Evolutionary conservation across 1,284 basidiomycete species (phyloP).

Genomic region (Microbotryum scabiosae): DNA sequence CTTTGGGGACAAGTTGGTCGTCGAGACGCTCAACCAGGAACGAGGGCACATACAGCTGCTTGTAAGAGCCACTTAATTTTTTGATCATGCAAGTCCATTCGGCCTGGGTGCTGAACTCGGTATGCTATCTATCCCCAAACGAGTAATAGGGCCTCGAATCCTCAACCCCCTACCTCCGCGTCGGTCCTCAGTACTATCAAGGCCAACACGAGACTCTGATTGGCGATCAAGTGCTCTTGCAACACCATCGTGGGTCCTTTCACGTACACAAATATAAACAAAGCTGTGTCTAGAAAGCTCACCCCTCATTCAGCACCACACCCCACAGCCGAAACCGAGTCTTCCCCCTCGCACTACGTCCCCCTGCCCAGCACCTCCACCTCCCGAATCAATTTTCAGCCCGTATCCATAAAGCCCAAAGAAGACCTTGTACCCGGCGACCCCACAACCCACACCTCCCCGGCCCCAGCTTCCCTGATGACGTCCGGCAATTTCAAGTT

Average conservation of each 20-base stretch:
- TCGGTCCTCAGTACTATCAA: conserved; percentile 14
- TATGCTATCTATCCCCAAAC: too few species aligned
- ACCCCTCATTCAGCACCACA: too few species aligned
- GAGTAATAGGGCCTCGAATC: conserved; percentile 12
- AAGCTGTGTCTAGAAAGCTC: too few species aligned
- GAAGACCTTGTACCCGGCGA: too few species aligned
- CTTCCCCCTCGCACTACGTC: neutral
- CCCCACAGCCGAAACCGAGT: neutral
- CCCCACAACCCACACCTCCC: too few species aligned
- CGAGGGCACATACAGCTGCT: conserved; percentile 16
- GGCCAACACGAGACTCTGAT: conserved; percentile 21
- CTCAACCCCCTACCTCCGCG: conserved; percentile 5
- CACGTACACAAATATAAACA: too few species aligned
- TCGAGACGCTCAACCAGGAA: neutral
- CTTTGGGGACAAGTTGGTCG: conserved; percentile 8
- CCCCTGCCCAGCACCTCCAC: conserved; percentile 13
- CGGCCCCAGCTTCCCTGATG: too few species aligned
- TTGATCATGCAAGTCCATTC: neutral
- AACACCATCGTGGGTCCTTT: neutral
- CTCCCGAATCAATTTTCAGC: conserved; percentile 18
- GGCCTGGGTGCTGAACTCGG: too few species aligned
- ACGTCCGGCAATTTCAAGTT: too few species aligned
- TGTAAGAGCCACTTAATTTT: neutral
- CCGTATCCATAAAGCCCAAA: conserved; percentile 6
- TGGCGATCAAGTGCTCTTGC: conserved; percentile 21